Conservation (phyloP, 2,329 filamentous ascomycete species). For the Colletotrichum orbiculare region DNA sequence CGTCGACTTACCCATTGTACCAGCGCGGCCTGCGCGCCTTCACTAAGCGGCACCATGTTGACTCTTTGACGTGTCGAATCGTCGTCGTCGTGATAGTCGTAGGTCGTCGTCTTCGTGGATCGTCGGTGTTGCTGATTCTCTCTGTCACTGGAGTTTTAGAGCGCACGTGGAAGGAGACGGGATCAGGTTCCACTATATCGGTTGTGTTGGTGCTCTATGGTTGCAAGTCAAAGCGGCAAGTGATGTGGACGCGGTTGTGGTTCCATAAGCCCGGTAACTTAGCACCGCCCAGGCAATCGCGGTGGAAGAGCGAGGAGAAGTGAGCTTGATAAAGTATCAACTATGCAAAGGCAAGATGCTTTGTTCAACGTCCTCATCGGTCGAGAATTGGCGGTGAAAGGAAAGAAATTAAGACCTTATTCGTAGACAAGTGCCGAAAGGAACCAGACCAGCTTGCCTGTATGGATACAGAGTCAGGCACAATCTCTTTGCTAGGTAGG, state of each 20-base stretch:
- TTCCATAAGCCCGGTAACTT: conserved; percentile 28
- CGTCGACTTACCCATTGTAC: conserved; percentile 62
- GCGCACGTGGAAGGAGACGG: conserved; percentile 25
- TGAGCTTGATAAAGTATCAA: conserved; percentile 18
- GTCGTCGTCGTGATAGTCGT: conserved; percentile 16
- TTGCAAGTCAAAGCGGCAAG: conserved; percentile 33
- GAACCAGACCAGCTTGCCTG: neutral
- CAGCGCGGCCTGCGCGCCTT: conserved; percentile 63
- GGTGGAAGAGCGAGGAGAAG: conserved; percentile 1
- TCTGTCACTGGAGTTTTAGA: conserved; percentile 7
- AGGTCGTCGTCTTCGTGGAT: conserved; percentile 8
- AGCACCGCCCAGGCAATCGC: conserved; percentile 22
- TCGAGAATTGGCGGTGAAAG: conserved; percentile 30
- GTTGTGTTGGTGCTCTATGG: conserved; percentile 22
- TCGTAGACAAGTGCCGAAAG: conserved; percentile 23
- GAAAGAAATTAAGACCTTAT: conserved; percentile 12
- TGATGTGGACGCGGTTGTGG: conserved; percentile 10
- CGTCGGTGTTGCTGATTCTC: neutral
- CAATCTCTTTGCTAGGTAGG: too few species aligned
- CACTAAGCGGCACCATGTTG: conserved; percentile 52
- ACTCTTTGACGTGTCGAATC: conserved; percentile 13
- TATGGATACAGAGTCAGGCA: too few species aligned
- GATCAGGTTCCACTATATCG: conserved; percentile 31
- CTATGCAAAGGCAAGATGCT: neutral
- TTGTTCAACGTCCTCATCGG: conserved; percentile 6